phyloP scores from a whole-genome alignment of 2,329 filamentous ascomycete genomes.

The Fusarium falciforme region DNA sequence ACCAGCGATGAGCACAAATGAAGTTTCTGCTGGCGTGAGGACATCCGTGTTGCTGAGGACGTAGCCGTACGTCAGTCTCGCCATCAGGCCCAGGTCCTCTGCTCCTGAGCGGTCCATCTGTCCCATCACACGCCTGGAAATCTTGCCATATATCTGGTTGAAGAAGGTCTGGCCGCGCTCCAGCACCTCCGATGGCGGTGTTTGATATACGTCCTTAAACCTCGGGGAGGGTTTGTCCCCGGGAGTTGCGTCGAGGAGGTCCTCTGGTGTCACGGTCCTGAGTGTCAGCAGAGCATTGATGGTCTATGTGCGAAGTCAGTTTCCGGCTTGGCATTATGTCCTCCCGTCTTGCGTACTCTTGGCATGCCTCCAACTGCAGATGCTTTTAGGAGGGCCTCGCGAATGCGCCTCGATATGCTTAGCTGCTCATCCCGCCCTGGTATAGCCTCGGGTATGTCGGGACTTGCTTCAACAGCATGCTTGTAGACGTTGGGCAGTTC shows the following conservation, averaged over 20 bases:
- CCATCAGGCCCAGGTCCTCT: slow-evolving; percentile 40
- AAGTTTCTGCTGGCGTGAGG: slow-evolving; percentile 39
- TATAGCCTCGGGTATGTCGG: neutral
- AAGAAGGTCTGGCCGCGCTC: slow-evolving; percentile 39
- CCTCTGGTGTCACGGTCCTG: slow-evolving; percentile 39
- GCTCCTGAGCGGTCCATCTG: slow-evolving; percentile 42
- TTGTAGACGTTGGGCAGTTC: slow-evolving; percentile 34
- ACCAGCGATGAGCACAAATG: slow-evolving; percentile 42
- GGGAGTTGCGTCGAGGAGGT: slow-evolving; percentile 29
- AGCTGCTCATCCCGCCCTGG: slow-evolving; percentile 28
- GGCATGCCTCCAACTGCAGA: slow-evolving; percentile 43
- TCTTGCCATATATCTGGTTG: slow-evolving; percentile 39
- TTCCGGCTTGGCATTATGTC: neutral
- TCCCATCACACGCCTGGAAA: slow-evolving; percentile 42
- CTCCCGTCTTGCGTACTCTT: slow-evolving; percentile 24
- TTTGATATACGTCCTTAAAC: slow-evolving; percentile 34
- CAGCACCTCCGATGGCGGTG: slow-evolving; percentile 23
- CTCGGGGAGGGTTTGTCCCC: slow-evolving; percentile 15
- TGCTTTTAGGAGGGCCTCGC: slow-evolving; percentile 41
- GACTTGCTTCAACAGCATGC: slow-evolving; percentile 16
- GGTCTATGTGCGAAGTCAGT: slow-evolving; percentile 32
- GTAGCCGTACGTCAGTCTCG: slow-evolving; percentile 42
- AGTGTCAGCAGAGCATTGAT: slow-evolving; percentile 41
- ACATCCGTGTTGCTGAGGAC: slow-evolving; percentile 41
- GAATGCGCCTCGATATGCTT: slow-evolving; percentile 34